Percentiles rank a stretch among this genome's conserved stretches.
These are phyloP conservation scores for Naganishia vishniacii DNA, from an alignment of 768 basidiomycete species.

Conservation along the genomic window DNA sequence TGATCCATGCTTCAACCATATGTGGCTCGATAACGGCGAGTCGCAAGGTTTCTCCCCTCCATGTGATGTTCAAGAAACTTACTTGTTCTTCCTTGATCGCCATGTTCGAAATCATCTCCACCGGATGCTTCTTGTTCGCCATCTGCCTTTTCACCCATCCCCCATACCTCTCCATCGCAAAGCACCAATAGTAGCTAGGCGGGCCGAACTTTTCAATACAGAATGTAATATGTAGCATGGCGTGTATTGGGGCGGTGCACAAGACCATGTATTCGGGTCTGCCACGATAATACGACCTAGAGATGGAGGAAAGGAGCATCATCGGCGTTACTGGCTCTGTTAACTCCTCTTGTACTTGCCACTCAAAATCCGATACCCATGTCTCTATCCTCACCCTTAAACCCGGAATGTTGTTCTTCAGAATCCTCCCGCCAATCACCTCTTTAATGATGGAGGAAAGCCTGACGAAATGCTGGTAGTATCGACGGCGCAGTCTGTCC, in stretches of 20 bases:
- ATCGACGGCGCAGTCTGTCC: background rate
- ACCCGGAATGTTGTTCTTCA: too few relatives aligned
- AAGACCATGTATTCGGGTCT: constrained; percentile 1
- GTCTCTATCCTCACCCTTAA: too few relatives aligned
- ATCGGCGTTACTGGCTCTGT: background rate
- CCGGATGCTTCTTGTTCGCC: background rate
- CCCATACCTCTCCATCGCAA: constrained; percentile 2
- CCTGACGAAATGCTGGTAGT: background rate
- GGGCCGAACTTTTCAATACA: too few relatives aligned
- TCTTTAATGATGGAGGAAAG: background rate
- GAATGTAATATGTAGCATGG: too few relatives aligned
- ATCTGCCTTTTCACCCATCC: constrained; percentile 1
- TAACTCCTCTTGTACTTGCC: background rate
- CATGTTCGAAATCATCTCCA: background rate
- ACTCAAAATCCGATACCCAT: too few relatives aligned
- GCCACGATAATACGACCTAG: background rate
- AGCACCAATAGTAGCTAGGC: too few relatives aligned
- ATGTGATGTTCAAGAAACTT: too few relatives aligned
- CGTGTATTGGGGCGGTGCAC: too few relatives aligned
- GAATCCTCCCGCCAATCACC: too few relatives aligned
- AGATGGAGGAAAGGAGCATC: background rate
- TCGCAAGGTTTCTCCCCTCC: too few relatives aligned
- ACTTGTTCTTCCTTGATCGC: background rate
- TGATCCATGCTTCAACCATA: too few relatives aligned
- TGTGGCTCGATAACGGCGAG: too few relatives aligned